A percentile compares a stretch with the other conserved stretches of the same genome.
Conservation (phyloP, 164 flowering plant species). For the Nymphaea colorata region DNA sequence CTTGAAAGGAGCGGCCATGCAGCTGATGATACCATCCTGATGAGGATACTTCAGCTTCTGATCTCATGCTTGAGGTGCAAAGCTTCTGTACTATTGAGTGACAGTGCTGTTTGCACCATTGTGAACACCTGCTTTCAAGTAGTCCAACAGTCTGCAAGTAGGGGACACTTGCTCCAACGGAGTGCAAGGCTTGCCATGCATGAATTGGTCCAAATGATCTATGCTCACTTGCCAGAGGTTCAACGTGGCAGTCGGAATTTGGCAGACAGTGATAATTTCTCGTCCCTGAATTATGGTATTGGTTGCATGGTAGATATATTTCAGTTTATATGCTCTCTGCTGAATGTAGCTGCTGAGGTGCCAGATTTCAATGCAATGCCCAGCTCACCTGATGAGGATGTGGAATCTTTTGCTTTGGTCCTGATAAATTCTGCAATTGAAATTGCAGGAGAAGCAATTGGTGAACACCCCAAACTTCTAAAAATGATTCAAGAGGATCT, state of each 20-base stretch:
- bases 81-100: conserved; percentile 42
- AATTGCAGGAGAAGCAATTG: conserved; percentile 59
- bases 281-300: conserved; percentile 40
- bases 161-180: conserved; percentile 68
- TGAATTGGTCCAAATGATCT: conserved; percentile 38
- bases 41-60: conserved; percentile 56
- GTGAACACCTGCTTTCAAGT: conserved; percentile 73
- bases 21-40: conserved; percentile 48
- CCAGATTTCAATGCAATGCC: too few species aligned
- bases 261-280: not conserved
- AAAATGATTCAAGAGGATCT: conserved; percentile 68
- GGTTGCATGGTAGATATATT: conserved; percentile 61
- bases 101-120: conserved; percentile 54
- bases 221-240: not conserved
- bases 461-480: conserved; percentile 61
- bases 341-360: conserved; percentile 22
- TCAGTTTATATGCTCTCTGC: conserved; percentile 64
- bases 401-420: conserved; percentile 62
- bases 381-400: conserved; percentile 38
- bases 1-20: conserved; percentile 41
- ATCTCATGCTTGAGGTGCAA: conserved; percentile 36
- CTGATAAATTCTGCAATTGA: conserved; percentile 78
- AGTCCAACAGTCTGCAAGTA: conserved; percentile 46
- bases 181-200: conserved; percentile 64
- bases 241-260: not conserved